Conservation (phyloP, 768 basidiomycete species). For the Suillus clintonianus region DNA sequence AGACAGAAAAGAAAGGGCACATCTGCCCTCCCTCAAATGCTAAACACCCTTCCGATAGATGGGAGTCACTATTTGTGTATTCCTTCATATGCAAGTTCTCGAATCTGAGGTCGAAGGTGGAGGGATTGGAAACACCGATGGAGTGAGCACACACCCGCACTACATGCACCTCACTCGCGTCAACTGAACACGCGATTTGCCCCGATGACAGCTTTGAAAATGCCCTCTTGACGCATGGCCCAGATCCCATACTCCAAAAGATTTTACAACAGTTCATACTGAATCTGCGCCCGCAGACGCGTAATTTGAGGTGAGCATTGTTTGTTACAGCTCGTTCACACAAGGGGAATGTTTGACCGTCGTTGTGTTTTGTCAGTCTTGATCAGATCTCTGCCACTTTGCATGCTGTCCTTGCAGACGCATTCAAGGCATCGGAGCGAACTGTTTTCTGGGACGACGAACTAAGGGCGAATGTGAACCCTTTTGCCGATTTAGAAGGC, state of each 20-base stretch:
- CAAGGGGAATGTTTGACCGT: constrained; percentile 32
- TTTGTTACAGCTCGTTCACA: constrained; percentile 28
- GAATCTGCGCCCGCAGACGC: constrained; percentile 84
- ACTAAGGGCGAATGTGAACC: constrained; percentile 66
- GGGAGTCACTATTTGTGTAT: constrained; percentile 87
- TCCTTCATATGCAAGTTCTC: constrained; percentile 86
- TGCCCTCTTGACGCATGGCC: constrained; percentile 70
- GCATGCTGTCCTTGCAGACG: constrained; percentile 66
- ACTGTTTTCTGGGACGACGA: constrained; percentile 83
- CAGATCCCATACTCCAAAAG: constrained; percentile 71
- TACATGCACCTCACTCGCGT: constrained; percentile 17
- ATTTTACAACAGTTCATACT: constrained; percentile 76
- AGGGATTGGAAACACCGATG: constrained; percentile 79
- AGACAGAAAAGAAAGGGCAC: constrained; percentile 50
- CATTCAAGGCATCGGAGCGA: constrained; percentile 71
- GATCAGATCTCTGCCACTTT: constrained; percentile 84
- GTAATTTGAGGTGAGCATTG: constrained; percentile 80
- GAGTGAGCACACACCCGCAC: constrained; percentile 59
- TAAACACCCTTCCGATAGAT: constrained; percentile 76
- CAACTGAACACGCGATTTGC: constrained; percentile 35
- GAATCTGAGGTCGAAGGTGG: constrained; percentile 68
- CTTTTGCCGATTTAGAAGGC: constrained; percentile 63
- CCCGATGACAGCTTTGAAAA: constrained; percentile 66
- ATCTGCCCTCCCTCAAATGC: constrained; percentile 60
- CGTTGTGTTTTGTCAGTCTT: constrained; percentile 50